Base-by-base conservation (phyloP, 1,284 basidiomycete genomes). In the Bondarzewia mesenterica region DNA sequence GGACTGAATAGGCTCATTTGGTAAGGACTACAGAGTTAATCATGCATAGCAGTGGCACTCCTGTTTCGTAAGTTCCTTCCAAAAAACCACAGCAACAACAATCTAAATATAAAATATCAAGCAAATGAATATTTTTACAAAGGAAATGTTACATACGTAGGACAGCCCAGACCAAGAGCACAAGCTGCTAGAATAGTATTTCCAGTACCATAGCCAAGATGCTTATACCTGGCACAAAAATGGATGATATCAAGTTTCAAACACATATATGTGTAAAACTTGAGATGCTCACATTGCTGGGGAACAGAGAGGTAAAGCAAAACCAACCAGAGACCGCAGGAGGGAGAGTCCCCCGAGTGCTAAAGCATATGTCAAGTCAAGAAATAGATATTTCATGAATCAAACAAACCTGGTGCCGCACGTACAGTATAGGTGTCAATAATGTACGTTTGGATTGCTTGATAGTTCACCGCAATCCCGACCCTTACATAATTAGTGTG, bases 241-340 rank as follows among this genome's bases (percentile, higher is more conserved):
- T n/a, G n/a, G n/a, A n/a, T n/a, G n/a, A n/a, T n/a, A n/a, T n/a
- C n/a, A n/a, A n/a, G n/a, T n/a, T n/a, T n/a, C n/a, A n/a, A n/a
- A n/a, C n/a, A n/a, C n/a, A n/a, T n/a, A n/a, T n/a, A n/a, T n/a
- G n/a, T n/a, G n/a, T n/a, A n/a, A n/a, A n/a, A n/a, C n/a, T n/a
- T n/a, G n/a, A n/a, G n/a, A n/a, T n/a, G n/a, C n/a, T n/a, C n/a
- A n/a, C n/a, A n/a, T n/a, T n/a, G n/a, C n/a, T n/a, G n/a, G n/a
- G n/a, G n/a, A n/a, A n/a, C n/a, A n/a, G n/a, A 85, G 60, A 15
- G 83, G 83, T 58, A 85, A 85, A 2, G 73, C 77, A 44, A 82
- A 83, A 2, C 81, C 80, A 1, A 75, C 75, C 1, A 82, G 55
- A 0, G 79, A 78, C 26, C 82, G 77, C 3, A 83, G 57, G 60